Evolutionary conservation across 1,139 yeast genomes (phyloP).

Genomic region (Meyerozyma athensensis): DNA sequence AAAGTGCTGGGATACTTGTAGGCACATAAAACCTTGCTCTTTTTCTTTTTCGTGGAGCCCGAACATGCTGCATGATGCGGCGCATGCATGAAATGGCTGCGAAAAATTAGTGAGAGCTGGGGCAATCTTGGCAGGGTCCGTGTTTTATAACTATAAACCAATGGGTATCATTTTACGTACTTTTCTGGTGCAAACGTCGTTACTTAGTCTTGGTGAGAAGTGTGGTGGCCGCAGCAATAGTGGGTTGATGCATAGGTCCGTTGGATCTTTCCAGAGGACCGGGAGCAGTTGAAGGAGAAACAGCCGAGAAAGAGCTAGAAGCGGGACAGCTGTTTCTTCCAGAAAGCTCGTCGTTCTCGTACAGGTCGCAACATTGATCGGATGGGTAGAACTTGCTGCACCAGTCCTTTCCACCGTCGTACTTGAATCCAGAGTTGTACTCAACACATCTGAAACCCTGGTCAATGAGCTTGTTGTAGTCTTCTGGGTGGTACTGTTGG

Average conservation of each 20-base stretch:
- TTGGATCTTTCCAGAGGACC: background rate
- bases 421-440: conserved; percentile 18
- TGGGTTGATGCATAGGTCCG: background rate
- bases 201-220: background rate
- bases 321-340: conserved; percentile 16
- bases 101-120: background rate
- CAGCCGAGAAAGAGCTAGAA: background rate
- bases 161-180: background rate
- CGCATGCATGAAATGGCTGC: conserved; percentile 2
- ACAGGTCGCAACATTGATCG: conserved; percentile 14
- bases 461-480: conserved; percentile 10
- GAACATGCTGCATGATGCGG: background rate
- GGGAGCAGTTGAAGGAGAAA: conserved; percentile 7
- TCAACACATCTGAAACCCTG: conserved; percentile 19
- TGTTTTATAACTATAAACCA: too few relatives aligned
- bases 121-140: too few relatives aligned
- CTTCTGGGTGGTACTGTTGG: conserved; percentile 14
- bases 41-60: too few relatives aligned
- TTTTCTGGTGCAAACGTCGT: too few relatives aligned
- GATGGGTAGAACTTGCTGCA: conserved; percentile 16
- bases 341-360: conserved; percentile 13
- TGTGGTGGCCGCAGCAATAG: conserved; percentile 1
- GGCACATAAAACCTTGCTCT: too few relatives aligned
- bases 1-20: too few relatives aligned
- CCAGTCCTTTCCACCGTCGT: conserved; percentile 20